A percentile compares a stretch with the other conserved stretches of the same genome.
Evolutionary conservation across 371 early-diverging fungal species (phyloP).

Genomic region (Circinella umbellata): DNA sequence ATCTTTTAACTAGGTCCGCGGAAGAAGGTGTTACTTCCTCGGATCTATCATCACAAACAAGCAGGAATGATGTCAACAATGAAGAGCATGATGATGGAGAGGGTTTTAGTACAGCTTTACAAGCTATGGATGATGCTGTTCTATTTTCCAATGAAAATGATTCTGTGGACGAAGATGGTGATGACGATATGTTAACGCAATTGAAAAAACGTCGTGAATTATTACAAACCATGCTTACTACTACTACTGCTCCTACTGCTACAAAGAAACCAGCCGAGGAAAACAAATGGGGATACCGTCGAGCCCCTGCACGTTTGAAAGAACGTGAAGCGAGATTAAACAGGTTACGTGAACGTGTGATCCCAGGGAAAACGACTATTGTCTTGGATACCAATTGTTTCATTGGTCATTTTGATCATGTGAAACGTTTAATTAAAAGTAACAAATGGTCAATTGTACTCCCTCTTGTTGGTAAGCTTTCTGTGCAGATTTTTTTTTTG

Average conservation of each 20-base stretch:
- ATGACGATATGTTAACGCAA: constrained; percentile 48
- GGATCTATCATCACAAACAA: background rate
- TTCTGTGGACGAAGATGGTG: constrained; percentile 36
- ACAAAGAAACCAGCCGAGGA: constrained; percentile 18
- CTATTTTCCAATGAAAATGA: constrained; percentile 37
- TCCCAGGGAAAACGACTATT: constrained; percentile 58
- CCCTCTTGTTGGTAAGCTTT: constrained; percentile 59
- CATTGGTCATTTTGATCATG: constrained; percentile 60
- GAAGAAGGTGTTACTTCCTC: background rate
- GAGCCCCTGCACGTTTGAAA: constrained; percentile 32
- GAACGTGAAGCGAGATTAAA: constrained; percentile 40
- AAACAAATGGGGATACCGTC: constrained; percentile 22
- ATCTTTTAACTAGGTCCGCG: background rate
- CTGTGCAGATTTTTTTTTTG: background rate
- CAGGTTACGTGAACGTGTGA: constrained; percentile 34
- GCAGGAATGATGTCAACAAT: background rate
- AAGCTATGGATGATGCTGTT: constrained; percentile 51
- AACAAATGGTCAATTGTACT: constrained; percentile 65
- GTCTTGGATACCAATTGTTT: constrained; percentile 75
- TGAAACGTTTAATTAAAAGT: constrained; percentile 55
- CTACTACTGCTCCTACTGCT: background rate
- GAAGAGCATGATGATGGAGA: background rate
- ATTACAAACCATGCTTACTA: constrained; percentile 35
- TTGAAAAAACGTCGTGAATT: constrained; percentile 49
- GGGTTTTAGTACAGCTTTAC: constrained; percentile 16